phyloP scores from a whole-genome alignment of 2,329 filamentous ascomycete species.

The Aspergillus sp. region DNA sequence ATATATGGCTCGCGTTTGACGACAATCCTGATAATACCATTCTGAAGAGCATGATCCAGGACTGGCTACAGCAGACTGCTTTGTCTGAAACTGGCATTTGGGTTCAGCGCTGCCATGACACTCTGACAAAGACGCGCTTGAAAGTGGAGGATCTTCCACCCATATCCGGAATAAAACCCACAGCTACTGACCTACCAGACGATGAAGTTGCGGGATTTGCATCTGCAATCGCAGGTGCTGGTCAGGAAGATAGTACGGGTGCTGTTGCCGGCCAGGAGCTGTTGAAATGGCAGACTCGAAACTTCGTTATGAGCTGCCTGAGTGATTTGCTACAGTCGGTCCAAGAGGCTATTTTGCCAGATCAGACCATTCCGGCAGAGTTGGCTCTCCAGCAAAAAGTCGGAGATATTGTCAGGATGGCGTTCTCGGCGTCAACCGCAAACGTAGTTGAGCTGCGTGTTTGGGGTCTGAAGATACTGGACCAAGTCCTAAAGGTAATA shows the following conservation, averaged over 20 bases:
- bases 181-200: slow-evolving; percentile 79
- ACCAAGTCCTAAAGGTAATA: slow-evolving; percentile 73
- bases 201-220: slow-evolving; percentile 97
- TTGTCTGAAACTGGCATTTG: slow-evolving; percentile 77
- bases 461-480: slow-evolving; percentile 89
- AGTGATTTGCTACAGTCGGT: slow-evolving; percentile 78
- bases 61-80: slow-evolving; percentile 91
- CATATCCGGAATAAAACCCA: slow-evolving; percentile 40
- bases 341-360: slow-evolving; percentile 73
- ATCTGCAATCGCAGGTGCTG: slow-evolving; percentile 63
- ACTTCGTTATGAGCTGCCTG: slow-evolving; percentile 88
- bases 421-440: slow-evolving; percentile 94
- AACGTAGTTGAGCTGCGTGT: slow-evolving; percentile 87
- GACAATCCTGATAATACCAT: slow-evolving; percentile 71
- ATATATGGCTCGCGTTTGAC: slow-evolving; percentile 88
- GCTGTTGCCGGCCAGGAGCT: slow-evolving; percentile 72
- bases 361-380: slow-evolving; percentile 77
- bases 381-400: slow-evolving; percentile 76
- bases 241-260: slow-evolving; percentile 56
- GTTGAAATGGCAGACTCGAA: slow-evolving; percentile 90
- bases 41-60: slow-evolving; percentile 82
- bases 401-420: slow-evolving; percentile 92
- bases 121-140: slow-evolving; percentile 81
- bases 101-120: slow-evolving; percentile 83
- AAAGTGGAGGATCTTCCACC: slow-evolving; percentile 55